Evolutionary conservation across 139 green algal genomes (phyloP).

Genomic region (Chlorella vulgaris): DNA sequence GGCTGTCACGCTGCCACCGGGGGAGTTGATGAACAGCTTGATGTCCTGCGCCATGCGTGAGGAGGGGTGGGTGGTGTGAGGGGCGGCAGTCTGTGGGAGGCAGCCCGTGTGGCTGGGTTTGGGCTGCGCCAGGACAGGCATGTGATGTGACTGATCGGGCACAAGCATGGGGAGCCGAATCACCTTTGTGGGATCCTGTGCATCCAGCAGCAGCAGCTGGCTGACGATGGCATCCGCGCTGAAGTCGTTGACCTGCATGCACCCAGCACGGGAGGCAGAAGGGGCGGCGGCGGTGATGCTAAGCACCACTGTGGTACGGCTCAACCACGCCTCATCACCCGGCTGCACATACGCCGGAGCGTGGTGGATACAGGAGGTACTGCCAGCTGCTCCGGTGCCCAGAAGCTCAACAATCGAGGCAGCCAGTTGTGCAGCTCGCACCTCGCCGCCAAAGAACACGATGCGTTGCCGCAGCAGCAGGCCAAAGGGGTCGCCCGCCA

Average conservation of each 20-base stretch:
- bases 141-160: background rate
- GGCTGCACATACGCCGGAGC: too few relatives aligned
- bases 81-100: background rate
- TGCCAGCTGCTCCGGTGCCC: too few relatives aligned
- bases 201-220: constrained; percentile 97
- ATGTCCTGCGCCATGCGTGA: constrained; percentile 77
- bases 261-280: background rate
- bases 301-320: too few relatives aligned
- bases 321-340: background rate
- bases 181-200: constrained; percentile 88
- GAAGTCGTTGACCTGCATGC: constrained; percentile 97
- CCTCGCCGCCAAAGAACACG: constrained; percentile 94
- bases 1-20: constrained; percentile 96
- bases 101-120: too few relatives aligned
- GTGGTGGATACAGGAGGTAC: too few relatives aligned
- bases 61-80: background rate
- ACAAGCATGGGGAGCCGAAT: too few relatives aligned
- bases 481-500: constrained; percentile 94
- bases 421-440: too few relatives aligned
- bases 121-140: background rate
- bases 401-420: too few relatives aligned
- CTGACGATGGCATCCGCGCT: constrained; percentile 93
- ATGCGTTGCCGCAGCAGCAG: constrained; percentile 94
- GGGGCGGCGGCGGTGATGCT: background rate
- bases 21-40: constrained; percentile 99